These are phyloP conservation scores for Amanita inopinata DNA, from an alignment of 768 basidiomycete genomes.

Conservation along the genomic window DNA sequence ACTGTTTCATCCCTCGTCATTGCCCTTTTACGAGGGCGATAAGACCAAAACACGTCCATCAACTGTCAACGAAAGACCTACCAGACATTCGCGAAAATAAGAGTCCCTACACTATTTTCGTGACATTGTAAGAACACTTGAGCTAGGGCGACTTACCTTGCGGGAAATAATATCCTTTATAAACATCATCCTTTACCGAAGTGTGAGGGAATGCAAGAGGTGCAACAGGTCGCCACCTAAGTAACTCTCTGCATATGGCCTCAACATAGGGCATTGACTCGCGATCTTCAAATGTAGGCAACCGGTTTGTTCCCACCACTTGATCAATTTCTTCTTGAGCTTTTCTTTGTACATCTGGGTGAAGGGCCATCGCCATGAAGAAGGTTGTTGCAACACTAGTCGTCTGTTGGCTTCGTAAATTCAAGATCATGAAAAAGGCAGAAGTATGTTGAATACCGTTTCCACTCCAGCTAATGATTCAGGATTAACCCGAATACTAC, in stretches of 20 bases:
- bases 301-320: conserved; percentile 12
- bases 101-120: conserved; percentile 10
- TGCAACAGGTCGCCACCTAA: conserved; percentile 12
- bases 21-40: conserved; percentile 13
- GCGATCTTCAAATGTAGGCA: conserved; percentile 15
- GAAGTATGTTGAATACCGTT: background rate
- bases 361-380: conserved; percentile 13
- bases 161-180: conserved; percentile 17
- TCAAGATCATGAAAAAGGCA: background rate
- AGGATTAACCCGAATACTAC: background rate
- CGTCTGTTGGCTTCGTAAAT: background rate
- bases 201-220: conserved; percentile 15
- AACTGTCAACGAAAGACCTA: conserved; percentile 2
- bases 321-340: conserved; percentile 13
- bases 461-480: conserved; percentile 3
- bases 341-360: conserved; percentile 13
- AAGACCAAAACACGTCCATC: background rate
- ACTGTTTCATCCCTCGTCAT: conserved; percentile 21
- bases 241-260: conserved; percentile 10
- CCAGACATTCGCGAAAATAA: conserved; percentile 15
- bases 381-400: conserved; percentile 1
- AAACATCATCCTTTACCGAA: conserved; percentile 14
- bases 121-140: background rate
- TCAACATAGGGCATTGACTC: conserved; percentile 12
- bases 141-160: background rate